Evolutionary conservation across 2,329 filamentous ascomycete species (phyloP).

Genomic region (Whalleya microplaca): DNA sequence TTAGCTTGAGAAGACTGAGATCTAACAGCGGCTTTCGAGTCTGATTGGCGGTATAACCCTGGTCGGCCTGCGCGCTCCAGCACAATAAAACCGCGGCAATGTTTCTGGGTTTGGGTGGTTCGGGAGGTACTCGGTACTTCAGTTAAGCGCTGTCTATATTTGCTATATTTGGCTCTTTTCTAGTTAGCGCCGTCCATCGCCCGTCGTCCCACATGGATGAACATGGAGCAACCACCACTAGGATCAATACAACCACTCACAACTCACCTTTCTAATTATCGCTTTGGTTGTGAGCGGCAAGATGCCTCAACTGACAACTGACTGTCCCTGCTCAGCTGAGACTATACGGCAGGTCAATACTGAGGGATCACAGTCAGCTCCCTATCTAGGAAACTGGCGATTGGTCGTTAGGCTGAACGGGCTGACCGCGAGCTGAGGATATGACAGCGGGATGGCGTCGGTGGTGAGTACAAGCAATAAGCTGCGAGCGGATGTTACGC

Average conservation of each 20-base stretch:
- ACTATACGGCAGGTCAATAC: not conserved
- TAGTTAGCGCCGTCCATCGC: constrained; percentile 36
- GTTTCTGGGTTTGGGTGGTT: constrained; percentile 16
- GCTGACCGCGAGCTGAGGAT: constrained; percentile 11
- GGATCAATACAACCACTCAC: constrained; percentile 9
- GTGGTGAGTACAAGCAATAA: not conserved
- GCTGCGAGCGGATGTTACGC: constrained; percentile 3
- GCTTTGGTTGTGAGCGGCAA: not conserved
- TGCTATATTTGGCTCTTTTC: constrained; percentile 29
- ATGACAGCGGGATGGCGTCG: constrained; percentile 12
- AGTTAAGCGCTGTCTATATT: constrained; percentile 38
- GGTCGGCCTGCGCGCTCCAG: constrained; percentile 20
- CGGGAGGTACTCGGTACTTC: constrained; percentile 28
- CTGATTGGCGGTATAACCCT: constrained; percentile 26
- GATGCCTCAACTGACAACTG: not conserved
- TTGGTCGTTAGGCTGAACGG: not conserved
- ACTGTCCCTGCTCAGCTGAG: not conserved
- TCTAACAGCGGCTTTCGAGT: constrained; percentile 9
- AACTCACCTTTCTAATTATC: constrained; percentile 17
- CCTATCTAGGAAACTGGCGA: not conserved
- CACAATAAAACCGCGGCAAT: constrained; percentile 22
- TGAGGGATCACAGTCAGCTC: not conserved
- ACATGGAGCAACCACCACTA: constrained; percentile 18
- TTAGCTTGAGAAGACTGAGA: constrained; percentile 3
- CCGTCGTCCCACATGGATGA: constrained; percentile 24